phyloP scores from a whole-genome alignment of 805 yeast species.

The Candida bentonensis region DNA sequence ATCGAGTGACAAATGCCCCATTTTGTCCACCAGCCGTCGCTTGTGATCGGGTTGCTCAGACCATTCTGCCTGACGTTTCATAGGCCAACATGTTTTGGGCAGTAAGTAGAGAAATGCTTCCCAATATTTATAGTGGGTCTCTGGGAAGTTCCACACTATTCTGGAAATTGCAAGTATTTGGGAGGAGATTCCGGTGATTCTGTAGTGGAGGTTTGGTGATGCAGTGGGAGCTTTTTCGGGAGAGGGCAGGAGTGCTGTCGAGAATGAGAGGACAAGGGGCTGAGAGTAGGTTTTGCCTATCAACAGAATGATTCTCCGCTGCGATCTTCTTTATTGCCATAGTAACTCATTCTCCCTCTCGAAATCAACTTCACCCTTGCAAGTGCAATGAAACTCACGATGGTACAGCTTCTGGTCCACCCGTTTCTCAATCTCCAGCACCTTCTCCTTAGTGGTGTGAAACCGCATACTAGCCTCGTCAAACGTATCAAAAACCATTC shows the following conservation, averaged over 20 bases:
- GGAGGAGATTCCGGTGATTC: too few species aligned
- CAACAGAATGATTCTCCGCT: too few species aligned
- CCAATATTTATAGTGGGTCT: not conserved
- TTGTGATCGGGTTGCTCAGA: constrained; percentile 20
- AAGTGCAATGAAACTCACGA: not conserved
- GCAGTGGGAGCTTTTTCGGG: too few species aligned
- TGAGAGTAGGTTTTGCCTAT: too few species aligned
- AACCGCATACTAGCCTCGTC: not conserved
- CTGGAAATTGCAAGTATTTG: too few species aligned
- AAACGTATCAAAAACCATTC: not conserved
- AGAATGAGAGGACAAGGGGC: too few species aligned
- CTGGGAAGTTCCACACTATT: not conserved
- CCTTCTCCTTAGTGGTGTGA: not conserved
- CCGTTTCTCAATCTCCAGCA: not conserved
- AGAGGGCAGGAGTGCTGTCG: too few species aligned
- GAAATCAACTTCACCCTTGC: not conserved
- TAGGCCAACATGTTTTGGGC: not conserved
- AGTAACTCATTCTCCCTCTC: not conserved
- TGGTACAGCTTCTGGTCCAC: not conserved
- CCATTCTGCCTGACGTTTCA: not conserved
- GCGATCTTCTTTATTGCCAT: too few species aligned
- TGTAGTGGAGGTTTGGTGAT: too few species aligned
- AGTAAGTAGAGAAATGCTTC: not conserved
- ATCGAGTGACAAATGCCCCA: constrained; percentile 6
- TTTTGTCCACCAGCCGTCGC: constrained; percentile 19